Conservation (phyloP, 192 early-diverging fungal species). For the Coemansia sp. region DNA sequence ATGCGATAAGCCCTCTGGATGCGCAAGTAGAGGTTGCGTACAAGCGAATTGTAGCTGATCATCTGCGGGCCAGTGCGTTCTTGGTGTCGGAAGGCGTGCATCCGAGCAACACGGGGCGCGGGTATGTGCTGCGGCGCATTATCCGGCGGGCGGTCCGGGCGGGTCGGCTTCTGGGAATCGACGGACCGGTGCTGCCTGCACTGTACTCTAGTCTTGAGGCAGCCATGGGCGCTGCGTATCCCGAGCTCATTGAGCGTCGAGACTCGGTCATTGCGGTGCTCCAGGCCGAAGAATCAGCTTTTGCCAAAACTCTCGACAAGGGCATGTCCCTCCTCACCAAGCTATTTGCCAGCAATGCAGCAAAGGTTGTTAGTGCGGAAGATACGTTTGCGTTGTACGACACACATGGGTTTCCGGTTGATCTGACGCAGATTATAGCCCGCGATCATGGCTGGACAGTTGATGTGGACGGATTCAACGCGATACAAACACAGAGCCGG, state of each 20-base stretch:
- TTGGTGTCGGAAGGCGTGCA: conserved; percentile 92
- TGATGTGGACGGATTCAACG: conserved; percentile 76
- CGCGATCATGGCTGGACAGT: conserved; percentile 84
- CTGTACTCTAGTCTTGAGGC: conserved; percentile 86
- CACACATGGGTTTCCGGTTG: conserved; percentile 97
- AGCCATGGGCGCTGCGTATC: conserved; percentile 89
- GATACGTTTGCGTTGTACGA: conserved; percentile 96
- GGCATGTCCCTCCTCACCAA: conserved; percentile 87
- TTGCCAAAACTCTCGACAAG: conserved; percentile 88
- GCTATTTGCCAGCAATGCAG: conserved; percentile 55
- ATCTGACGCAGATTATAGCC: conserved; percentile 94
- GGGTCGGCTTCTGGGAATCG: conserved; percentile 82
- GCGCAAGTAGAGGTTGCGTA: conserved; percentile 81
- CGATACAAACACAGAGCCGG: conserved; percentile 75
- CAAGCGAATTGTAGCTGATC: conserved; percentile 97
- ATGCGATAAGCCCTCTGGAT: conserved; percentile 58
- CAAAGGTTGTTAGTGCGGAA: conserved; percentile 63
- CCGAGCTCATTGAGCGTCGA: conserved; percentile 74
- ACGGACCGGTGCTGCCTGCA: conserved; percentile 81
- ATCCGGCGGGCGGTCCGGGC: conserved; percentile 88
- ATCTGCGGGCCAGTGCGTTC: conserved; percentile 90
- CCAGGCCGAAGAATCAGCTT: conserved; percentile 86
- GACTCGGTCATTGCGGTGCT: conserved; percentile 82
- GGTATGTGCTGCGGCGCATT: conserved; percentile 96
- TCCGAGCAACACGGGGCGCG: conserved; percentile 96